These are phyloP conservation scores for Alternaria brassicicola DNA, from an alignment of 2,329 filamentous ascomycete species.

Conservation along the genomic window DNA sequence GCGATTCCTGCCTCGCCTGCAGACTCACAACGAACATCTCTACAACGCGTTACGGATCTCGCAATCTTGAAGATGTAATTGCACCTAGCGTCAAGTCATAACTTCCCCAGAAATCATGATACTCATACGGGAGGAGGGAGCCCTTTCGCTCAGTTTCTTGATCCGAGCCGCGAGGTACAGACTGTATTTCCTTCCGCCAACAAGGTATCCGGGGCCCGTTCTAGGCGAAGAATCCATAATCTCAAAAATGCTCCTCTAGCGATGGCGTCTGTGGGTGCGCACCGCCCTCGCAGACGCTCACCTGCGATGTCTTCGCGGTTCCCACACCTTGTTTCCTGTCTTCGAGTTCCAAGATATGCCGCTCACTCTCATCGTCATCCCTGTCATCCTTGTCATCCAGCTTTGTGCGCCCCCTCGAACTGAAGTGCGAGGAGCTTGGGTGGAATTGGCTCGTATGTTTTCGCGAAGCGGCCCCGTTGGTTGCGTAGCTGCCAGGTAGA, in stretches of 20 bases:
- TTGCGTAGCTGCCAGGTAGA: background rate
- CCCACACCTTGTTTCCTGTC: conserved; percentile 2
- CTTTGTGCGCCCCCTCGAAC: background rate
- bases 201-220: background rate
- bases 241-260: background rate
- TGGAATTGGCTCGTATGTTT: background rate
- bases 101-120: background rate
- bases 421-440: background rate
- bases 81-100: background rate
- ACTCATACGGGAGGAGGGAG: background rate
- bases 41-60: background rate
- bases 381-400: background rate
- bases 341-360: conserved; percentile 12
- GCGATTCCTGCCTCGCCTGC: background rate
- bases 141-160: background rate
- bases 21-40: background rate
- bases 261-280: background rate
- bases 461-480: background rate
- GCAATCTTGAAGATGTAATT: background rate
- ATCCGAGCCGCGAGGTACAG: background rate
- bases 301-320: conserved; percentile 11
- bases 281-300: background rate
- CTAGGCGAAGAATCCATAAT: background rate
- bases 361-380: conserved; percentile 10
- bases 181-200: background rate